phyloP scores from a whole-genome alignment of 768 basidiomycete genomes.

The Sporobolomyces pararoseus region DNA sequence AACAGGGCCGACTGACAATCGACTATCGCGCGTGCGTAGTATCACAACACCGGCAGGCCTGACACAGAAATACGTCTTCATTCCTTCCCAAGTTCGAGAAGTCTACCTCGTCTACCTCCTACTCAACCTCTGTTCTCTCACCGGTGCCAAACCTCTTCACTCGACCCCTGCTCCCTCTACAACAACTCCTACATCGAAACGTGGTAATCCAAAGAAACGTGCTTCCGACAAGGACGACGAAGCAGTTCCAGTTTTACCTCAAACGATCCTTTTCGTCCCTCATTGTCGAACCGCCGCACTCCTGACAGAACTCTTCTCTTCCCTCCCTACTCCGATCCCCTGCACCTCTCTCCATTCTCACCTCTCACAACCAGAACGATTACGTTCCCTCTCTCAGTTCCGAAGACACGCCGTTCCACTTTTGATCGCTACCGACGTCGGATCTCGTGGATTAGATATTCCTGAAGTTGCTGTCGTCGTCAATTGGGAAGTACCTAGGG shows the following conservation, averaged over 20 bases:
- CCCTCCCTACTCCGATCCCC: slow-evolving; percentile 70
- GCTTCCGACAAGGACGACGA: slow-evolving; percentile 57
- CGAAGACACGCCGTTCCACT: slow-evolving; percentile 81
- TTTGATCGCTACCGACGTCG: slow-evolving; percentile 90
- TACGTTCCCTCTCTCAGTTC: slow-evolving; percentile 79
- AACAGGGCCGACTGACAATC: too few relatives aligned
- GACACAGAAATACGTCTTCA: slow-evolving; percentile 82
- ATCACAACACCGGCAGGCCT: slow-evolving; percentile 84
- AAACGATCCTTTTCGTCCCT: slow-evolving; percentile 89
- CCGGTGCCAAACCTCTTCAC: slow-evolving; percentile 67
- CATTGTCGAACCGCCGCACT: slow-evolving; percentile 85
- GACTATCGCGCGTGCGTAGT: too few relatives aligned
- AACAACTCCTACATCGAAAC: slow-evolving; percentile 50
- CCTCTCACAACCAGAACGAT: slow-evolving; percentile 82
- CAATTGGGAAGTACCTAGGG: slow-evolving; percentile 89
- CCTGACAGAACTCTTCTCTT: slow-evolving; percentile 60
- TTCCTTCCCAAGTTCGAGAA: slow-evolving; percentile 92
- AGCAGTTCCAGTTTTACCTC: slow-evolving; percentile 66
- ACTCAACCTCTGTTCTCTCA: slow-evolving; percentile 58
- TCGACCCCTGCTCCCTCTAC: slow-evolving; percentile 61
- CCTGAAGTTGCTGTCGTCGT: slow-evolving; percentile 93
- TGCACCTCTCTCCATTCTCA: slow-evolving; percentile 88
- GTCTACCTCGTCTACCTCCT: slow-evolving; percentile 84
- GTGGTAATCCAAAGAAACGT: slow-evolving; percentile 13
- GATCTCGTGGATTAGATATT: slow-evolving; percentile 89